A percentile compares a stretch with the other conserved stretches of the same genome.
These are phyloP conservation scores for Trichoderma virens DNA, from an alignment of 495 filamentous ascomycete genomes.

Conservation along the genomic window DNA sequence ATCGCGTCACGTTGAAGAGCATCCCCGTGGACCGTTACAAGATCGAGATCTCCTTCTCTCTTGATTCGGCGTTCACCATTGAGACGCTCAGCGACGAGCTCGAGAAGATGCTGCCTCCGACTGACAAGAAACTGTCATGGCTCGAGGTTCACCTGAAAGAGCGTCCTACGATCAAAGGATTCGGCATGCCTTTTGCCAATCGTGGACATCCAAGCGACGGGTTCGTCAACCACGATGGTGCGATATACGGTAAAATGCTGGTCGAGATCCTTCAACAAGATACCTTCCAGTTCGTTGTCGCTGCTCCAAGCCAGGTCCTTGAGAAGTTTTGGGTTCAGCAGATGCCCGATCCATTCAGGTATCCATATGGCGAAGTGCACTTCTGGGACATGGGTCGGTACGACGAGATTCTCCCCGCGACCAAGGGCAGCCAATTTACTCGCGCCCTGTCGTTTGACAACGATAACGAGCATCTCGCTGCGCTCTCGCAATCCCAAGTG, in stretches of 20 bases:
- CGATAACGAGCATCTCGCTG: conserved; percentile 7
- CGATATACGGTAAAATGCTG: neutral
- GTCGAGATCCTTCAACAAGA: neutral
- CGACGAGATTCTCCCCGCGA: neutral
- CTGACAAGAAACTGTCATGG: neutral
- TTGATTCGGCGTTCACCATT: neutral
- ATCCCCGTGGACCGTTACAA: neutral
- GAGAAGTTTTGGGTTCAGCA: neutral
- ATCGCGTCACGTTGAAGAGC: too few species aligned
- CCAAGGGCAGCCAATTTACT: neutral
- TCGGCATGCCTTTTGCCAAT: conserved; percentile 8
- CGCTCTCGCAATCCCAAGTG: neutral
- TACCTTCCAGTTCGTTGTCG: neutral
- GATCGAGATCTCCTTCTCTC: neutral
- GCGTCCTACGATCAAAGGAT: neutral
- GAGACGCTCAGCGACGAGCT: neutral
- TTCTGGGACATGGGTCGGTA: neutral
- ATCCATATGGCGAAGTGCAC: conserved; percentile 6
- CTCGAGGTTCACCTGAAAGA: neutral
- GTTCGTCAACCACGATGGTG: neutral
- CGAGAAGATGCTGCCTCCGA: neutral
- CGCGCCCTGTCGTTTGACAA: neutral
- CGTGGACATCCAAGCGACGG: neutral
- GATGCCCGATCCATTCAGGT: neutral
- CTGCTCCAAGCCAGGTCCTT: neutral